A percentile compares a stretch with the other conserved stretches of the same genome.
Conservation (phyloP, 2,329 filamentous ascomycete species). For the Fusarium albosuccineum region DNA sequence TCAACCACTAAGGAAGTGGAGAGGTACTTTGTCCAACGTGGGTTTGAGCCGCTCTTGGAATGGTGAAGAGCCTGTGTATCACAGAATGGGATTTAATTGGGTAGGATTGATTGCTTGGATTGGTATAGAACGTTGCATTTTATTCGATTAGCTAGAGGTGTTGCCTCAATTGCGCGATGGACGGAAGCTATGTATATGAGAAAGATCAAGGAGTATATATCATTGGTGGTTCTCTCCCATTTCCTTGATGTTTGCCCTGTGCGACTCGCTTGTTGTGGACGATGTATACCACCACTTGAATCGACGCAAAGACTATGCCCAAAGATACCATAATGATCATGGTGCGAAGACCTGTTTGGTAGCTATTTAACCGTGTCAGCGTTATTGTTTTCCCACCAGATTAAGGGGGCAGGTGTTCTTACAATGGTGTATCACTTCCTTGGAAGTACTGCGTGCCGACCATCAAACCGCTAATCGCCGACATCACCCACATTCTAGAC, state of each 20-base stretch:
- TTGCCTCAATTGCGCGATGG: no score
- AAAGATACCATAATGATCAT: constrained; percentile 16
- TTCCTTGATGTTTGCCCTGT: constrained; percentile 27
- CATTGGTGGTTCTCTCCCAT: neutral
- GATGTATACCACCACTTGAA: constrained; percentile 3
- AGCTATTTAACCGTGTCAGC: neutral
- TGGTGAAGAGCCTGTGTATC: no score
- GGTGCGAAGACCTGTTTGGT: constrained; percentile 3
- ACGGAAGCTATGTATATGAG: no score
- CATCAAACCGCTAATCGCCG: constrained; percentile 62
- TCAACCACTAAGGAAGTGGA: neutral
- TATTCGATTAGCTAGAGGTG: no score
- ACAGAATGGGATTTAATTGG: no score
- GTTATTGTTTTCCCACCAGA: neutral
- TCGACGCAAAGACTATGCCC: constrained; percentile 5
- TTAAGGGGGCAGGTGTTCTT: neutral
- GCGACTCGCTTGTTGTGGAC: constrained; percentile 13
- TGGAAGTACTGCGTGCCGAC: constrained; percentile 63
- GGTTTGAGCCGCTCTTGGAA: no score
- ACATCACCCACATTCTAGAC: constrained; percentile 59
- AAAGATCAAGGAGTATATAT: constrained; percentile 12
- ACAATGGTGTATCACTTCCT: constrained; percentile 54
- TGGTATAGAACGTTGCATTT: no score
- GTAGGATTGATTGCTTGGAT: no score
- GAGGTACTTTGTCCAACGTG: neutral